Conservation (phyloP, 163 green algal genomes). For the Prototheca wickerhamii region DNA sequence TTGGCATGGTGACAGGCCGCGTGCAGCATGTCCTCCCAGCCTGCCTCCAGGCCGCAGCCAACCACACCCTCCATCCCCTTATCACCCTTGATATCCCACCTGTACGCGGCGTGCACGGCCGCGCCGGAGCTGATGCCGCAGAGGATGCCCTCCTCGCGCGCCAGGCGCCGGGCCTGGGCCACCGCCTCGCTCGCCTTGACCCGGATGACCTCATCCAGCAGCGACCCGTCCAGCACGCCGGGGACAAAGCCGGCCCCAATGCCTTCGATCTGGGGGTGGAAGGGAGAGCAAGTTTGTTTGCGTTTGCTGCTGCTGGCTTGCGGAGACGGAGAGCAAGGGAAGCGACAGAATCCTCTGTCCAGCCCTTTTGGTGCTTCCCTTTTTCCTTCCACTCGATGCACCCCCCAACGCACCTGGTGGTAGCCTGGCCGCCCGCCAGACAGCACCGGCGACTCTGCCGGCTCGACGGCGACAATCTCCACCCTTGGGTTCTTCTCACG, state of each 20-base stretch:
- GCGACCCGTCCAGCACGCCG: conserved; percentile 42
- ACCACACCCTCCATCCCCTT: not conserved
- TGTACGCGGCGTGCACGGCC: conserved; percentile 61
- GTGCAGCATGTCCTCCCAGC: no score
- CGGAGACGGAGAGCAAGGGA: not conserved
- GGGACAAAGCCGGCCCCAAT: conserved; percentile 85
- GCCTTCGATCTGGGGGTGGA: conserved; percentile 67
- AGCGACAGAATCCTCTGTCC: not conserved
- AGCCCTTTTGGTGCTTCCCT: no score
- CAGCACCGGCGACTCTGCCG: conserved; percentile 78
- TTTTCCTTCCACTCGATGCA: not conserved
- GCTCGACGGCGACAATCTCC: conserved; percentile 86
- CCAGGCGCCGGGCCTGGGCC: conserved; percentile 64
- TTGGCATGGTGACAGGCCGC: no score
- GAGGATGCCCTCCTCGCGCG: conserved; percentile 73
- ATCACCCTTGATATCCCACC: conserved; percentile 11
- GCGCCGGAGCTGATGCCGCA: conserved; percentile 75
- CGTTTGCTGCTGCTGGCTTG: no score
- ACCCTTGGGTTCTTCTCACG: conserved; percentile 56
- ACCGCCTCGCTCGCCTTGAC: conserved; percentile 68
- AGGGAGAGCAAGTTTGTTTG: not conserved
- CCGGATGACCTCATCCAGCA: conserved; percentile 60
- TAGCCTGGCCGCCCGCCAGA: conserved; percentile 53
- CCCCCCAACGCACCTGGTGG: conserved; percentile 41
- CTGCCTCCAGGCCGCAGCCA: no score